Conservation (phyloP, 805 yeast species). For the Teunomyces lycoperdinae region DNA sequence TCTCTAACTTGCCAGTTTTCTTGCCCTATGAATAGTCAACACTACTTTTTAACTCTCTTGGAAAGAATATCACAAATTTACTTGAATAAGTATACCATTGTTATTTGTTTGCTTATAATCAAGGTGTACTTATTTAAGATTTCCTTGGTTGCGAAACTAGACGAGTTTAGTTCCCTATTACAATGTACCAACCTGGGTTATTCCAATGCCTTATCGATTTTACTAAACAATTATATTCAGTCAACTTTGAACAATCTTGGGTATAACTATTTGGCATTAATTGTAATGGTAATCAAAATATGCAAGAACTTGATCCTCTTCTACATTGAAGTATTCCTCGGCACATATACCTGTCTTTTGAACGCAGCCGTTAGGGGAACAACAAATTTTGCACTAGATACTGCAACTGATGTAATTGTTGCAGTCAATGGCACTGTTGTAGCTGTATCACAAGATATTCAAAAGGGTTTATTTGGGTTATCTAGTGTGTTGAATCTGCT, state of each 20-base stretch:
- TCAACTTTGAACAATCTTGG: conserved; percentile 48
- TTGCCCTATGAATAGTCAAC: not conserved
- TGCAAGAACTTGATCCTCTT: conserved; percentile 61
- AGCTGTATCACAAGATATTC: conserved; percentile 55
- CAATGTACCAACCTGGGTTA: conserved; percentile 43
- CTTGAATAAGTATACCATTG: conserved; percentile 62
- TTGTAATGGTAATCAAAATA: conserved; percentile 51
- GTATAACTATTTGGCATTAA: conserved; percentile 39
- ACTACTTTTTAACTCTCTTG: conserved; percentile 41
- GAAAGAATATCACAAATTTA: conserved; percentile 64
- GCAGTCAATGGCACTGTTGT: conserved; percentile 59
- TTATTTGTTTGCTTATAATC: conserved; percentile 51
- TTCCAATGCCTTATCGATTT: conserved; percentile 55
- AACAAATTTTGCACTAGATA: conserved; percentile 67
- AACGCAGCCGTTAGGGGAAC: conserved; percentile 73
- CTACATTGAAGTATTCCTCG: conserved; percentile 68
- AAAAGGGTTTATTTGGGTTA: conserved; percentile 62
- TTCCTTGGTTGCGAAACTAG: conserved; percentile 44
- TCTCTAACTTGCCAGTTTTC: not conserved
- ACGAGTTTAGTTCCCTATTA: conserved; percentile 32
- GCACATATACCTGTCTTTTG: conserved; percentile 83
- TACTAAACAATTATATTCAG: conserved; percentile 53
- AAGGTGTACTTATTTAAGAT: conserved; percentile 58
- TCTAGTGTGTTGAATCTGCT: conserved; percentile 57
- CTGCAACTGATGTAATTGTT: conserved; percentile 60